Evolutionary conservation across 2,329 filamentous ascomycete species (phyloP).

Genomic region (Teratosphaeria pseudoeucalypti): DNA sequence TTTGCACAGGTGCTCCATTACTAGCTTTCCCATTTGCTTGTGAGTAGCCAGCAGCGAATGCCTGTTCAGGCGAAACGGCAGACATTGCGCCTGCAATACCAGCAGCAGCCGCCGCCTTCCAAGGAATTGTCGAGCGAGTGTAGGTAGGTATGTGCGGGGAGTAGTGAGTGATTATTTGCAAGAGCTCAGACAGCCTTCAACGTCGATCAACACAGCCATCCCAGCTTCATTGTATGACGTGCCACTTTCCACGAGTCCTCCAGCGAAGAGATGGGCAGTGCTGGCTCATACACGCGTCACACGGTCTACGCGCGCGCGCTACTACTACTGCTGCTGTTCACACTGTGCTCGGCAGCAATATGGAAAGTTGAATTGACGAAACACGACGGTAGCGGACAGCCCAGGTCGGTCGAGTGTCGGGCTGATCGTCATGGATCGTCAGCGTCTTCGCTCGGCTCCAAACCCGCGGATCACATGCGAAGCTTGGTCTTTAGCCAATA

Average conservation of each 20-base stretch:
- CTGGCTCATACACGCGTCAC: background rate
- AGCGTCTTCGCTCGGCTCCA: background rate
- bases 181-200: background rate
- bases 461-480: background rate
- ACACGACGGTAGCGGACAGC: background rate
- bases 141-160: background rate
- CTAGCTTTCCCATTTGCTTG: conserved; percentile 1
- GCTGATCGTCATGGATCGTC: background rate
- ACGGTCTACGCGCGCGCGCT: background rate
- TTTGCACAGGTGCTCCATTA: conserved; percentile 4
- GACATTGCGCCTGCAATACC: background rate
- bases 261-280: background rate
- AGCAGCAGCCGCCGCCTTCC: background rate
- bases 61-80: background rate
- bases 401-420: background rate
- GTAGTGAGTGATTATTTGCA: background rate
- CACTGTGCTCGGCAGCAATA: background rate
- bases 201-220: background rate
- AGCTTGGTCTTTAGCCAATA: background rate
- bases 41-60: background rate
- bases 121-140: background rate
- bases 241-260: background rate
- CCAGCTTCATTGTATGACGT: background rate
- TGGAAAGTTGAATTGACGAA: background rate
- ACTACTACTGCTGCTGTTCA: background rate